Evolutionary conservation across 805 yeast genomes (phyloP), one percentile per base, ranked within the genome.

Genomic region (Saccharomyces cerevisiae): DNA sequence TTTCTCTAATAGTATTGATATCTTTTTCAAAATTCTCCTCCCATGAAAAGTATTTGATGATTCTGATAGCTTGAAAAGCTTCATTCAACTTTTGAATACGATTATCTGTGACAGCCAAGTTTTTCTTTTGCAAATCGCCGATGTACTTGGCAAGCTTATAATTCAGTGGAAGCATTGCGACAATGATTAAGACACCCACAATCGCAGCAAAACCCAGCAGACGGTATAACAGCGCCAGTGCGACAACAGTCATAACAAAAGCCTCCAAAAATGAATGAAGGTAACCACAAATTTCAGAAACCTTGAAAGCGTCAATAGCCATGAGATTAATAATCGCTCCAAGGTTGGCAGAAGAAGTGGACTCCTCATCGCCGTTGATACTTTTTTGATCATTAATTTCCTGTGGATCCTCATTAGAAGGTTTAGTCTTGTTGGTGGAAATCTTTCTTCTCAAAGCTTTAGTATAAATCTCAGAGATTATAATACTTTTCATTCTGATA

Each of bases 31-130:
- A 89, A 60, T 83, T 82, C 46, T 80, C 77, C 68, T 90, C 97
- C 97, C 97, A 90, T 3, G 94, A 96, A 70, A 90, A 89, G 64
- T 84, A 88, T 71, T 90, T 90, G 75, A 90, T 84, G 62, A 90
- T 87, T 68, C 96, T 79, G 57, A 90, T 90, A 59, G 89, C 83
- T 70, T 84, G 91, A 64, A 90, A 81, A 8, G 92, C 80, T 71
- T 90, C 97, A 68, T 89, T 90, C 62, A 90, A 79, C 69, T 86
- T 87, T 67, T 88, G 95, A 54, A 90, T 86, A 69, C 97, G 81
- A 68, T 80, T 80, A 69, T 90, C 97, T 17, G 96, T 89, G 31
- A 85, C 76, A n/a, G 77, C 79, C 74, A 91, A 79, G 78, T 87
- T 81, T 49, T 74, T 73, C 65, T 84, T 81, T 69, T 89, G 96